phyloP scores from a whole-genome alignment of 129 eudicot species.

The Flaveria sonorensis region DNA sequence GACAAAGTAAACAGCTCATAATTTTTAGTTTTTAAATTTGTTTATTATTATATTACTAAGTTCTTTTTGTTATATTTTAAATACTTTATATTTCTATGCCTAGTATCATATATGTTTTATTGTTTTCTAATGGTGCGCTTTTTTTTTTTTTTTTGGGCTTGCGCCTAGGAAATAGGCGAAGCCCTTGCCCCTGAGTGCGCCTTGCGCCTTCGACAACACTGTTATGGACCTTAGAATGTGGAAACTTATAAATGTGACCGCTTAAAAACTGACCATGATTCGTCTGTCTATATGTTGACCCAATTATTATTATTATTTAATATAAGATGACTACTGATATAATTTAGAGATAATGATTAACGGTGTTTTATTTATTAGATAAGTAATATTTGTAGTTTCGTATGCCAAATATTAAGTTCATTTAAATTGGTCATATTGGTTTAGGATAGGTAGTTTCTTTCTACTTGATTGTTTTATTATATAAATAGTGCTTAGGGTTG shows the following conservation, averaged over 20 bases:
- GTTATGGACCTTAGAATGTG: neutral
- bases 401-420: neutral
- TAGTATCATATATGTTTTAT: too few species aligned
- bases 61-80: too few species aligned
- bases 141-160: too few species aligned
- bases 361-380: neutral
- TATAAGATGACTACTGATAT: neutral
- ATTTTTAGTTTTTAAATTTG: too few species aligned
- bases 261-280: neutral
- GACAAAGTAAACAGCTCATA: too few species aligned
- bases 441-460: neutral
- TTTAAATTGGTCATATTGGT: neutral
- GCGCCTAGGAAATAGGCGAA: too few species aligned
- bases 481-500: neutral
- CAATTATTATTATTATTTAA: neutral
- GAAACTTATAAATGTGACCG: neutral
- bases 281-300: neutral
- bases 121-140: too few species aligned
- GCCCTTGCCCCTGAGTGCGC: too few species aligned
- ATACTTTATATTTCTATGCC: too few species aligned
- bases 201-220: too few species aligned
- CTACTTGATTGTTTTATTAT: neutral
- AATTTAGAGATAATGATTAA: neutral
- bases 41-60: too few species aligned
- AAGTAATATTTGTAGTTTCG: neutral